Conservation (phyloP, 1,284 basidiomycete genomes). For the Leccinum laetum region DNA sequence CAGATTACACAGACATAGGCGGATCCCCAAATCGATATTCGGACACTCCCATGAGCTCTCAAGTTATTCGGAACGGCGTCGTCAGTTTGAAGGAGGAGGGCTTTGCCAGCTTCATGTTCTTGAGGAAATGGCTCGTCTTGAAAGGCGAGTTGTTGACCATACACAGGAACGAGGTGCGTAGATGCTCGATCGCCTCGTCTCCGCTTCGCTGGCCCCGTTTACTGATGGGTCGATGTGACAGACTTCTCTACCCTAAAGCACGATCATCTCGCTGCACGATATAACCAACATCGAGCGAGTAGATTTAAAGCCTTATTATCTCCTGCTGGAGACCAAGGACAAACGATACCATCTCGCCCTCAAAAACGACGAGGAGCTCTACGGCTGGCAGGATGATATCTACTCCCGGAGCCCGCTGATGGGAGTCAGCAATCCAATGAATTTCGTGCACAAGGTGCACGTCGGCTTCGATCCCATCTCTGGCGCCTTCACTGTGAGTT, state of each 20-base stretch:
- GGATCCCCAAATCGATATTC: constrained; percentile 68
- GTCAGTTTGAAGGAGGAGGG: constrained; percentile 91
- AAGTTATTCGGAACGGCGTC: constrained; percentile 64
- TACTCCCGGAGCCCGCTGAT: constrained; percentile 91
- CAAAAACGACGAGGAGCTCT: constrained; percentile 95
- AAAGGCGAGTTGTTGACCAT: constrained; percentile 82
- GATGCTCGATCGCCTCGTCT: background rate
- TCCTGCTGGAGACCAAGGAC: constrained; percentile 86
- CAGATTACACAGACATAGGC: constrained; percentile 72
- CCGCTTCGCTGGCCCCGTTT: constrained; percentile 14
- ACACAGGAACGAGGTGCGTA: constrained; percentile 66
- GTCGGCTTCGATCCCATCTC: constrained; percentile 96
- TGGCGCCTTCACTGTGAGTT: constrained; percentile 86
- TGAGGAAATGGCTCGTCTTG: constrained; percentile 88
- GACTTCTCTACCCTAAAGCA: constrained; percentile 64
- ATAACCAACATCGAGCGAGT: constrained; percentile 89
- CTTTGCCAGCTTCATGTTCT: constrained; percentile 91
- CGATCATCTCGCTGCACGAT: constrained; percentile 69
- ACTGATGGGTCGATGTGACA: constrained; percentile 28
- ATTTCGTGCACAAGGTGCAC: constrained; percentile 98
- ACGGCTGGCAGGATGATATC: constrained; percentile 97
- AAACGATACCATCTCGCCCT: constrained; percentile 79
- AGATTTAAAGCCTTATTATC: constrained; percentile 91
- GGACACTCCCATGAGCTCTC: constrained; percentile 37
- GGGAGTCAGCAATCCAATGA: constrained; percentile 93